Conservation (phyloP, 257 asterid species). For the Nicotiana paniculata region DNA sequence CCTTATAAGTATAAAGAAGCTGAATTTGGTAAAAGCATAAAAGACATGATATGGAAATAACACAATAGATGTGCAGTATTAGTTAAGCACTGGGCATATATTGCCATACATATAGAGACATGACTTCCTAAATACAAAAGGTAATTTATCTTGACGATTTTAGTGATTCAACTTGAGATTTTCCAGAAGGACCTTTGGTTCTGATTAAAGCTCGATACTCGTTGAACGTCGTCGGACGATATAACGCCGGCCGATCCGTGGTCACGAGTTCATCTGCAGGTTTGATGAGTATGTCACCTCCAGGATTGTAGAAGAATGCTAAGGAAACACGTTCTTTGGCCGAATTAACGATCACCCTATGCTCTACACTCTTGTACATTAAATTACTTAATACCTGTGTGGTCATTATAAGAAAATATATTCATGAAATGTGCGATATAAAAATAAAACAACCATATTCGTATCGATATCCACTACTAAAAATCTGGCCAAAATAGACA, state of each 20-base stretch:
- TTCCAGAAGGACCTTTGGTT: slow-evolving; percentile 33
- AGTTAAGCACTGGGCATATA: background rate
- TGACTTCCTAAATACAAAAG: background rate
- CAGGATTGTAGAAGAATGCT: slow-evolving; percentile 36
- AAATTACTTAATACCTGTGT: slow-evolving; percentile 33
- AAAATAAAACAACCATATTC: background rate
- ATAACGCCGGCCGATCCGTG: slow-evolving; percentile 7
- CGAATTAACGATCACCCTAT: slow-evolving; percentile 35
- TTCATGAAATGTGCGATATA: background rate
- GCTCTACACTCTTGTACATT: slow-evolving; percentile 37
- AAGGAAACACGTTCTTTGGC: slow-evolving; percentile 26
- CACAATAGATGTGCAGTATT: background rate
- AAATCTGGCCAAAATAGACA: no score
- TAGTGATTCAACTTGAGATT: slow-evolving; percentile 30
- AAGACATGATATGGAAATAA: background rate
- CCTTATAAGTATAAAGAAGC: background rate
- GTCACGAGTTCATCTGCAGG: slow-evolving; percentile 28
- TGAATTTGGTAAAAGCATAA: background rate
- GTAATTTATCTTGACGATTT: slow-evolving; percentile 9
- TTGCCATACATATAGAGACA: background rate
- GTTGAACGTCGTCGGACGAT: slow-evolving; percentile 20
- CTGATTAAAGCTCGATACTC: slow-evolving; percentile 31
- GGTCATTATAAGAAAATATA: background rate
- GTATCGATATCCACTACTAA: no score
- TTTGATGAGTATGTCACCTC: slow-evolving; percentile 20